Conservation (phyloP, 106 monocot species). For the Platanthera guangdongensis region DNA sequence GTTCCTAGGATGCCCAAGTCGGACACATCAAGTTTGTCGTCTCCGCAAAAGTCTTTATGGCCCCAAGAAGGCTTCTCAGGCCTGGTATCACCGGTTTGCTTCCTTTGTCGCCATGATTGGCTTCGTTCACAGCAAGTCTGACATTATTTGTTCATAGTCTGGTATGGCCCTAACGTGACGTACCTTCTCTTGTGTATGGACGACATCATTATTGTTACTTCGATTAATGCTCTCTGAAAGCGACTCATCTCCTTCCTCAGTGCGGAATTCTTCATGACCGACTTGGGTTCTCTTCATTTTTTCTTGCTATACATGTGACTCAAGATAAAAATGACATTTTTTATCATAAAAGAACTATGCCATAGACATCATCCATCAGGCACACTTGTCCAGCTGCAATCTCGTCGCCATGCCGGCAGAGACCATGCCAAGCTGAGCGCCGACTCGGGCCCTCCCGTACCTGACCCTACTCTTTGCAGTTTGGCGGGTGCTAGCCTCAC, state of each 20-base stretch:
- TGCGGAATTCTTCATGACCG: not conserved
- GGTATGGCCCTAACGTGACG: not conserved
- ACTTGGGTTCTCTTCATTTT: not conserved
- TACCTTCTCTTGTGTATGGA: not conserved
- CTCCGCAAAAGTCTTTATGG: not conserved
- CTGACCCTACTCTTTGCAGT: not conserved
- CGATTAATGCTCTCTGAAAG: not conserved
- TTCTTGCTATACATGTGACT: not conserved
- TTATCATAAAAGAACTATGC: not conserved
- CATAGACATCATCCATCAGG: not conserved
- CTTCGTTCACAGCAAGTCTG: not conserved
- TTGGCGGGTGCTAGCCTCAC: not conserved
- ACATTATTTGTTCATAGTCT: not conserved
- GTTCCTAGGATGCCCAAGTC: too few species aligned
- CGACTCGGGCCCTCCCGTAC: too few species aligned
- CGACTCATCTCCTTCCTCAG: not conserved
- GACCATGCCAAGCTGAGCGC: not conserved
- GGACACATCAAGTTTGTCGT: not conserved
- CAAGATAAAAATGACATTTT: not conserved
- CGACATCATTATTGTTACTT: not conserved
- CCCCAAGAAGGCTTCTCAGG: not conserved
- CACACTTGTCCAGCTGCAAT: not conserved
- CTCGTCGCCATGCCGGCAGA: not conserved
- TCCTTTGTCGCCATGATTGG: not conserved
- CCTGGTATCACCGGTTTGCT: slow-evolving; percentile 3